Percentiles rank a stretch among this genome's conserved stretches.
These are phyloP conservation scores for Sugiyamaella paludigena DNA, from an alignment of 1,139 yeast genomes.

Conservation along the genomic window DNA sequence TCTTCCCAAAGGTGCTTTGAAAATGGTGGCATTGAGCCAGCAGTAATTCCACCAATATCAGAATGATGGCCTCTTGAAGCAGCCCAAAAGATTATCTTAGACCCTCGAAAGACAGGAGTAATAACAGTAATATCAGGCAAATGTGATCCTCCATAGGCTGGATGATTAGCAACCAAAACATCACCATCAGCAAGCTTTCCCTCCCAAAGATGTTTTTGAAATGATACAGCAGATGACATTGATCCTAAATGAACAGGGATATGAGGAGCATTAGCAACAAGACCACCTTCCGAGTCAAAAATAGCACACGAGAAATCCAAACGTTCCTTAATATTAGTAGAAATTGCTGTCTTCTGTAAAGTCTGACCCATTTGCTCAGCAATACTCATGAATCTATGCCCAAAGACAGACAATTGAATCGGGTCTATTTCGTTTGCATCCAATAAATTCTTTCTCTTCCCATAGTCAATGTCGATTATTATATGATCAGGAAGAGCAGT, in stretches of 20 bases:
- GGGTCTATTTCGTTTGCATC: conserved; percentile 50
- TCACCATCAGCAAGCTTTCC: conserved; percentile 63
- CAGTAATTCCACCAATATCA: conserved; percentile 64
- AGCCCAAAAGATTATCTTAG: conserved; percentile 50
- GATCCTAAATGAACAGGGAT: conserved; percentile 87
- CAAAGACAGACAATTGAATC: conserved; percentile 70
- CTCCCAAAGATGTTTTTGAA: conserved; percentile 63
- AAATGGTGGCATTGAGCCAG: conserved; percentile 66
- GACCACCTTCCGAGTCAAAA: conserved; percentile 69
- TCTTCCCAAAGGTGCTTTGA: conserved; percentile 61
- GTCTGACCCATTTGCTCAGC: conserved; percentile 91
- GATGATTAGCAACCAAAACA: conserved; percentile 75
- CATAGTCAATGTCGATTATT: conserved; percentile 40
- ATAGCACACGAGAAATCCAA: conserved; percentile 83
- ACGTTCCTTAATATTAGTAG: conserved; percentile 83
- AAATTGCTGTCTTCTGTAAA: conserved; percentile 72
- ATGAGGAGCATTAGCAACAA: conserved; percentile 85
- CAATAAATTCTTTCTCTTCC: conserved; percentile 2
- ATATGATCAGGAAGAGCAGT: conserved; percentile 61
- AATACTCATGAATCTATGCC: conserved; percentile 82
- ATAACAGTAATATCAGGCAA: conserved; percentile 78
- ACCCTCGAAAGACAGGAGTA: conserved; percentile 71
- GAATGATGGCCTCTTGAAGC: conserved; percentile 70
- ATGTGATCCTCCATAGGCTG: conserved; percentile 79
- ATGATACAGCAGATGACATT: conserved; percentile 79